Base-by-base conservation (phyloP, 768 basidiomycete species). In the Peribolospora kevripleyi region DNA sequence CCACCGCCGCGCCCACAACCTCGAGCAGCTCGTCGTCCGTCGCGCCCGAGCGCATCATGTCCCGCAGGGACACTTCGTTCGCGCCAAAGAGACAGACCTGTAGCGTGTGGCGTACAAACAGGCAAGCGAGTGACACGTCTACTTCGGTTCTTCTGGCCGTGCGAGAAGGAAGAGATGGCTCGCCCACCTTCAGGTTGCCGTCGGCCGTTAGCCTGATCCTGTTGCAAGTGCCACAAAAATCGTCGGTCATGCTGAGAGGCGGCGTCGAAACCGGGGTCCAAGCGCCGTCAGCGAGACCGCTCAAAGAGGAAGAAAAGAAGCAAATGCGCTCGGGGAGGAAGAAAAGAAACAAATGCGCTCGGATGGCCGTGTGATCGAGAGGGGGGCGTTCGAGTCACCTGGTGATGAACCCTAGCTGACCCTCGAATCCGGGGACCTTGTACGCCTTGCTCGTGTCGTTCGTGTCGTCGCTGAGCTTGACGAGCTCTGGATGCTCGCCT, bases 71-170 rank as follows among this genome's bases (percentile, higher is more conserved):
- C 25, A 90, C 73, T 61, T 86, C 83, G 55, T 80, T 80, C 0
- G 81, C 76, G 61, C 85, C 84, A 60, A 87, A 88, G 46, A 90
- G 68, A 65, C 84, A 88, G 45, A 88, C 84, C 84, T 85, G 61
- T 10, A 51, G 7, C 9, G 14, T 40, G 36, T 48, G 8, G 40
- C 8, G 6, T 37, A 6, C 5, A 42, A 42, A 25, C 1, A 7
- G 40, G 51, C 11, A n/a, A 46, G n/a, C 7, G 42, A 8, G 6
- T 25, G 13, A 7, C 37, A 7, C 10, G 7, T 11, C 36, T 1
- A 10, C 43, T 8, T 4, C 1, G n/a, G 36, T 25, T 43, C 51
- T 37, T 5, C 1, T 5, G 11, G 7, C 3, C 3, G 13, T 9
- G 25, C 25, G 49, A 5, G 38, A 13, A 7, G 4, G 7, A 7